Base-by-base conservation (phyloP, 352 stramenopile species). In the Phytopythium mirpurense region DNA sequence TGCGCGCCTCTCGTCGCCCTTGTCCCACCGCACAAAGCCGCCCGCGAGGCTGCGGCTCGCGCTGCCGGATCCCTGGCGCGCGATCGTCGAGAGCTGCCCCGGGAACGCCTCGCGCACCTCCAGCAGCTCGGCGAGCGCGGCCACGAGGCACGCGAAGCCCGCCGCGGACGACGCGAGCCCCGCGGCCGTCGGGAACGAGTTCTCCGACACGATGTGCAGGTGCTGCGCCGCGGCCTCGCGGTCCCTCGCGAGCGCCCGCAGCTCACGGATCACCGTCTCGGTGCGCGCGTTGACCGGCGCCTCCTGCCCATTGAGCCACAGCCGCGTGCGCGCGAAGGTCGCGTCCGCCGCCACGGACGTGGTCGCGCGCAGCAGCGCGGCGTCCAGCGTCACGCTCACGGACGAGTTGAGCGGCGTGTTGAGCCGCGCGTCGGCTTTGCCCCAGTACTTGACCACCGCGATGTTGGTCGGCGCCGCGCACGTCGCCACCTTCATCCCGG, bases 381-480 rank as follows among this genome's bases (percentile, higher is more conserved):
- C 89, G 67, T 98, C 72, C 40, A 99, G 78, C 37, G 97, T 99
- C n/a, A 99, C 81, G 55, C 83, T 98, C 21, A 98, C 74, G n/a
- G 88, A 98, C 34, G 84, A 92, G 70, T 99, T 99, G 46, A 99
- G 91, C 12, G 97, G 97, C 32, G 96, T 98, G 72, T 99, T 99
- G 45, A 96, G 86, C 29, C 69, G 61, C 34, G 78, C 73, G 62
- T 90, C 66, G 29, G 80, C 72, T 70, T 99, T 99, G 36, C 97
- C 97, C 97, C 97, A 99, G 76, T 99, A 99, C 74, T 98, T 98
- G 68, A 99, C 95, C 29, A 96, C 88, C 24, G 97, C 97, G 59
- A 99, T 99, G 72, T 99, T 99, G 19, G 96, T 98, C 9, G 95
- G 94, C 52, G 93, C 93, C 2, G 80, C 83, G 55, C 96, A 96